These are phyloP conservation scores for Rhodotorula glutinis DNA, from an alignment of 1,284 basidiomycete species.

Conservation along the genomic window DNA sequence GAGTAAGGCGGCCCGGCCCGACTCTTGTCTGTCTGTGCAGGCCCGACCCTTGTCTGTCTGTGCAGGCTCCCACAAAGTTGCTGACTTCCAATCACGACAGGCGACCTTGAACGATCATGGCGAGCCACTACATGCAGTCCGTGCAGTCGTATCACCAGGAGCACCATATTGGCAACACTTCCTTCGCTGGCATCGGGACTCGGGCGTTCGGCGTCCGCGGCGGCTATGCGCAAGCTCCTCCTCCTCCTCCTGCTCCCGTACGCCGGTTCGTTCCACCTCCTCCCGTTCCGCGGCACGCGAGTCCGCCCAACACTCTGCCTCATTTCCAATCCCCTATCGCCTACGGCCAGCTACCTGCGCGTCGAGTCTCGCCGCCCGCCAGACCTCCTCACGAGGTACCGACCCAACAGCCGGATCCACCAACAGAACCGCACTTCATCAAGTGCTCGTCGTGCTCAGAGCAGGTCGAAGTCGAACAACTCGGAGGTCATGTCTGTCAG, in stretches of 20 bases:
- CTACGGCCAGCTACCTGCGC: no score
- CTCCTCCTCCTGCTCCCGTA: background rate
- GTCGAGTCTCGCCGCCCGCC: no score
- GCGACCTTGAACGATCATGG: background rate
- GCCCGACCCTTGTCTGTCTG: no score
- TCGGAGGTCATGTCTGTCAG: slow-evolving; percentile 30
- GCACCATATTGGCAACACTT: background rate
- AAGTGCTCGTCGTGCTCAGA: slow-evolving; percentile 22
- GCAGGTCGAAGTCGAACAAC: slow-evolving; percentile 15
- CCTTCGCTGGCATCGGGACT: background rate
- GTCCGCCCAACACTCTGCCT: background rate
- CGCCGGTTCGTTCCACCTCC: slow-evolving; percentile 3
- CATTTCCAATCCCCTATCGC: no score
- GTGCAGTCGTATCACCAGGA: background rate
- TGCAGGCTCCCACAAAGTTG: no score
- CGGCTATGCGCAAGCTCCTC: no score
- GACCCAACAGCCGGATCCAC: background rate
- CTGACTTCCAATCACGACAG: no score
- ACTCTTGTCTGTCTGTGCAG: no score
- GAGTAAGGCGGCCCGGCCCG: no score
- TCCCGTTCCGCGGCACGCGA: background rate
- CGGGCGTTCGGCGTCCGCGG: background rate
- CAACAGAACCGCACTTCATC: slow-evolving; percentile 11
- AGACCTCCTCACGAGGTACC: no score
- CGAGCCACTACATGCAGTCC: background rate